A percentile compares a stretch with the other conserved stretches of the same genome.
These are phyloP conservation scores for Tetratostichococcus sp. DNA, from an alignment of 139 green algal genomes.

Conservation along the genomic window DNA sequence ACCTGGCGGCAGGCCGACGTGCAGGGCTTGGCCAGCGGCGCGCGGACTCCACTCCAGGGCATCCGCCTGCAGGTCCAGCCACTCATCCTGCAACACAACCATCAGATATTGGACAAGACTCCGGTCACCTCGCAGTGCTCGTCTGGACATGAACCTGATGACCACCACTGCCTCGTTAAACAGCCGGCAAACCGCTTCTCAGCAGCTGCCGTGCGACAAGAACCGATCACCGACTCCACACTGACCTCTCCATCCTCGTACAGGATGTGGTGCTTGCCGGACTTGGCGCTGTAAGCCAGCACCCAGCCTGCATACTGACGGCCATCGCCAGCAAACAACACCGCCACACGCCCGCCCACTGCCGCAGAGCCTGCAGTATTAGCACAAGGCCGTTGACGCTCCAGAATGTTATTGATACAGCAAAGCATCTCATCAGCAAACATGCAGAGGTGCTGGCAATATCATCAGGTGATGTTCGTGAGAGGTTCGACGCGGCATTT, in stretches of 20 bases:
- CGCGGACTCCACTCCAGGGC: neutral
- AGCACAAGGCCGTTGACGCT: too few relatives aligned
- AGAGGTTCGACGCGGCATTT: too few relatives aligned
- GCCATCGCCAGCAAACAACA: conserved; percentile 1
- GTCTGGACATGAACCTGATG: too few relatives aligned
- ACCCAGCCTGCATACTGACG: neutral
- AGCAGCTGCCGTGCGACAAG: too few relatives aligned
- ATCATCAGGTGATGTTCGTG: too few relatives aligned
- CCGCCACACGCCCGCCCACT: neutral
- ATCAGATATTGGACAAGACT: too few relatives aligned
- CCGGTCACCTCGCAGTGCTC: too few relatives aligned
- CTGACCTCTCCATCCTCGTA: conserved; percentile 20
- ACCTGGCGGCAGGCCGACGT: neutral
- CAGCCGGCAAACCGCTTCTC: too few relatives aligned
- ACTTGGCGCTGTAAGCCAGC: conserved; percentile 7
- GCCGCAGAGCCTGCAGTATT: neutral
- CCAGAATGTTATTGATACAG: too few relatives aligned
- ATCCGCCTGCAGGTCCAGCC: conserved; percentile 3
- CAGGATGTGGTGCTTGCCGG: conserved; percentile 12
- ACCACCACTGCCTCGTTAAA: too few relatives aligned
- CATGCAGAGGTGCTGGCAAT: neutral
- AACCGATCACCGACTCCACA: too few relatives aligned
- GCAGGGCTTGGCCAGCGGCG: neutral
- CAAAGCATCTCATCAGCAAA: too few relatives aligned
- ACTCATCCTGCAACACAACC: conserved; percentile 8